Conservation (phyloP, 495 filamentous ascomycete genomes). For the Penicillium lagena region DNA sequence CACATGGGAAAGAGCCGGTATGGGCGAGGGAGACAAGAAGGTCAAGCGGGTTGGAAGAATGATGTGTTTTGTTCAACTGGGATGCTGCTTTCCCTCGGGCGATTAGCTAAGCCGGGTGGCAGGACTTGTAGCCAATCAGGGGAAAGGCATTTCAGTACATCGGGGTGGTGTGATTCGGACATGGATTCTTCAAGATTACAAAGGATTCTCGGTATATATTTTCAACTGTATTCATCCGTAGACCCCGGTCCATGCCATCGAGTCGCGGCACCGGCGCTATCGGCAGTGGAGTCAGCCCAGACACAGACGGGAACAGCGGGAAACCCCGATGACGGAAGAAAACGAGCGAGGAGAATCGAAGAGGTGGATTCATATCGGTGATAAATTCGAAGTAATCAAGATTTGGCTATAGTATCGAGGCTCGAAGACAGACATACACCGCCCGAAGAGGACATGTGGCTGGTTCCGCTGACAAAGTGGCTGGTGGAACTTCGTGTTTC, state of each 20-base stretch:
- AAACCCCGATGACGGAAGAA: too few species aligned
- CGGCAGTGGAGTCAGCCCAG: slow-evolving; percentile 14
- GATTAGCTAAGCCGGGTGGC: slow-evolving; percentile 21
- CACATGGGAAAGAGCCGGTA: slow-evolving; percentile 6
- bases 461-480: slow-evolving; percentile 29
- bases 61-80: slow-evolving; percentile 8
- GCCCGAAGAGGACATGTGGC: slow-evolving; percentile 21
- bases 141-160: slow-evolving; percentile 33
- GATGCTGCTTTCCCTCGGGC: slow-evolving; percentile 10
- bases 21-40: not conserved
- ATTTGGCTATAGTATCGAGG: too few species aligned
- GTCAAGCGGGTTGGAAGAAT: not conserved
- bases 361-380: not conserved
- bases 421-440: not conserved
- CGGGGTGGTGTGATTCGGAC: slow-evolving; percentile 28
- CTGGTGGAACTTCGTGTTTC: slow-evolving; percentile 9
- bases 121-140: slow-evolving; percentile 33
- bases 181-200: too few species aligned
- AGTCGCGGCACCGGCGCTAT: not conserved
- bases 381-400: too few species aligned
- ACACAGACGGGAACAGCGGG: too few species aligned
- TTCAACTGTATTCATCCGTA: too few species aligned
- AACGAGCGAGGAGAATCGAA: not conserved
- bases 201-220: too few species aligned
- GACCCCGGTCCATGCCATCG: too few species aligned